These are phyloP conservation scores for Pseudonitzschia multistriata DNA, from an alignment of 108 stramenopile species.

Conservation along the genomic window DNA sequence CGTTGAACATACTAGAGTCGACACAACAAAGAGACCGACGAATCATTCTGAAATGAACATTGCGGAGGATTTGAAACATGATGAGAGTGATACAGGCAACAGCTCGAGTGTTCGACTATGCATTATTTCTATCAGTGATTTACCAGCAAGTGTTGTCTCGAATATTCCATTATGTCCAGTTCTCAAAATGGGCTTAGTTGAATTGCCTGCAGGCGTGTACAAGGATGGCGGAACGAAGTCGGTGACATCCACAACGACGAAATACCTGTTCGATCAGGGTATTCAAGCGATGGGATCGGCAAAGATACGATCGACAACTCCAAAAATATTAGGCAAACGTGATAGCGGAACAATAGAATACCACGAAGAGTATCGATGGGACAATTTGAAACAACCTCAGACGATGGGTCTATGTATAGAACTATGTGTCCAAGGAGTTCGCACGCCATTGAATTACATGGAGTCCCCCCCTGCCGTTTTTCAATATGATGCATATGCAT, in stretches of 20 bases:
- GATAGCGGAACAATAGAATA: constrained; percentile 67
- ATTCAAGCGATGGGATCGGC: constrained; percentile 28
- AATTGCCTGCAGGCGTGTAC: constrained; percentile 6
- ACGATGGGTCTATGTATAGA: constrained; percentile 51
- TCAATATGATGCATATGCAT: not conserved
- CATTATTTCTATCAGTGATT: constrained; percentile 66
- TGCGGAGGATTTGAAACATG: not conserved
- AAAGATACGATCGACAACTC: constrained; percentile 34
- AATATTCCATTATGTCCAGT: constrained; percentile 74
- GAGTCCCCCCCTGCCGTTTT: constrained; percentile 32
- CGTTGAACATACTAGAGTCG: not conserved
- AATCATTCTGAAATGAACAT: not conserved
- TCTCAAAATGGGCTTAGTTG: constrained; percentile 63
- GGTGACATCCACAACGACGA: not conserved
- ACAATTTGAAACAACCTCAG: constrained; percentile 40
- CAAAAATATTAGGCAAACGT: constrained; percentile 42
- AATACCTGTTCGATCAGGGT: constrained; percentile 22
- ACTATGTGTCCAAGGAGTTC: constrained; percentile 48
- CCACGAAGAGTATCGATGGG: constrained; percentile 84
- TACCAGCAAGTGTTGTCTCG: constrained; percentile 62
- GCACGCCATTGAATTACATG: constrained; percentile 35
- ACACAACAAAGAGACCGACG: not conserved
- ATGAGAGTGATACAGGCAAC: too few species aligned
- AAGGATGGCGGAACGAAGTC: not conserved
- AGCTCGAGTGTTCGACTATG: constrained; percentile 60